Conservation (phyloP, 2,329 filamentous ascomycete species). For the Sporothrix curviconia region DNA sequence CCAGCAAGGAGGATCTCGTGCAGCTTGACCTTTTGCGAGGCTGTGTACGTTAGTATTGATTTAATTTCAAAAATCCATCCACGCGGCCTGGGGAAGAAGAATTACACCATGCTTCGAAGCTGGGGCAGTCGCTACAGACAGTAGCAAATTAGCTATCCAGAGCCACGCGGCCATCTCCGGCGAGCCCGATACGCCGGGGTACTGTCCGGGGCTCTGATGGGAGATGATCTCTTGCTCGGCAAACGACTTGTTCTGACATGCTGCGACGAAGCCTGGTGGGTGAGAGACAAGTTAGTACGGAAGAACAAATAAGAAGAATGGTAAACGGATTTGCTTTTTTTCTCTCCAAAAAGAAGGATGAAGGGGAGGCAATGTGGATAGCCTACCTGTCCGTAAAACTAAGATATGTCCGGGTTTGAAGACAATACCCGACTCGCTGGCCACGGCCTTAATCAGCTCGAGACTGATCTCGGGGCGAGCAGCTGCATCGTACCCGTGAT, state of each 20-base stretch:
- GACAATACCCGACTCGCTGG: not conserved
- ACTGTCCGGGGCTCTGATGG: not conserved
- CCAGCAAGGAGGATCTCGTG: slow-evolving; percentile 44
- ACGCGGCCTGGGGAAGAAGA: not conserved
- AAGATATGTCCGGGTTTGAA: not conserved
- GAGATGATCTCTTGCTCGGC: not conserved
- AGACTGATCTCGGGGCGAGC: not conserved
- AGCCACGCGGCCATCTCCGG: not conserved
- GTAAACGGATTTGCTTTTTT: too few species aligned
- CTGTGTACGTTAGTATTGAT: too few species aligned
- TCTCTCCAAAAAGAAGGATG: too few species aligned
- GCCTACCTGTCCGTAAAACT: not conserved
- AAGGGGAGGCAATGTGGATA: not conserved
- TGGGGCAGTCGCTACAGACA: not conserved
- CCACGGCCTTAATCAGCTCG: not conserved
- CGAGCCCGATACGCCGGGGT: not conserved
- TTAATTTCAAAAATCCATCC: not conserved
- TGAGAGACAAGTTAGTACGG: not conserved
- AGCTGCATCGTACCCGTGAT: not conserved
- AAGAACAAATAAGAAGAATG: not conserved
- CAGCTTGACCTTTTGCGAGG: slow-evolving; percentile 22
- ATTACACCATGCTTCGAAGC: not conserved
- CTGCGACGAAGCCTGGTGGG: not conserved
- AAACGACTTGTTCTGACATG: not conserved
- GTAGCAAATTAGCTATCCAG: not conserved